Percentiles rank a stretch among this genome's conserved stretches.
These are phyloP conservation scores for Trichoderma hamatum DNA, from an alignment of 2,329 filamentous ascomycete species.

Conservation along the genomic window DNA sequence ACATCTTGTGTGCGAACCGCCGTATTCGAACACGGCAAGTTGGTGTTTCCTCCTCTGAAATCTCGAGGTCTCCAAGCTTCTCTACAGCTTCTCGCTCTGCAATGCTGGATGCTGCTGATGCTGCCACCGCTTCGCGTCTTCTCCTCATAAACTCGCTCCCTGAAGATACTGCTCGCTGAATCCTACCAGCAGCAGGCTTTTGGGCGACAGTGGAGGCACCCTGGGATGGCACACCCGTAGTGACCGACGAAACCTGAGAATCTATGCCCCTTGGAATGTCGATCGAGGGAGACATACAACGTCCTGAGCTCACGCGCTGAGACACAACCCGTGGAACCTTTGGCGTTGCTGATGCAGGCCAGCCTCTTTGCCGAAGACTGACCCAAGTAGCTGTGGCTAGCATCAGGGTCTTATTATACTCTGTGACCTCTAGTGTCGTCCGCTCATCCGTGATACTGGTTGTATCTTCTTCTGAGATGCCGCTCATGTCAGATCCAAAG, in stretches of 20 bases:
- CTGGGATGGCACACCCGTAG: not conserved
- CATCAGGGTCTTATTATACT: conserved; percentile 44
- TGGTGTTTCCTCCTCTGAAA: conserved; percentile 26
- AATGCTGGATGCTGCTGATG: not conserved
- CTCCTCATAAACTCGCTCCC: conserved; percentile 36
- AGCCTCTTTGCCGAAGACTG: conserved; percentile 42
- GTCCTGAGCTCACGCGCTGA: conserved; percentile 29
- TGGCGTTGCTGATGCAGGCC: conserved; percentile 39
- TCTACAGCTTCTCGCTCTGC: conserved; percentile 4
- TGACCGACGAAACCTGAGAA: not conserved
- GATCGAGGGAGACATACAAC: conserved; percentile 22
- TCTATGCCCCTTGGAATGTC: not conserved
- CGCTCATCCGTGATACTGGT: conserved; percentile 36
- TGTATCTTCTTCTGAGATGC: conserved; percentile 29
- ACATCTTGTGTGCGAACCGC: conserved; percentile 36
- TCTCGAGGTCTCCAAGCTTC: conserved; percentile 25
- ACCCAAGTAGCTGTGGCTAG: conserved; percentile 45
- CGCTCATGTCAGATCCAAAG: conserved; percentile 34
- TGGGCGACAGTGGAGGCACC: not conserved
- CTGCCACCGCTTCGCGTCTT: conserved; percentile 25
- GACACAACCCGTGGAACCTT: conserved; percentile 35
- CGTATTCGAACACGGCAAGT: conserved; percentile 37
- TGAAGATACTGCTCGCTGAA: conserved; percentile 33
- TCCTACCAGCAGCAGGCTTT: conserved; percentile 9
- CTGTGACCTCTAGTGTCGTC: conserved; percentile 37